Evolutionary conservation across 2,329 filamentous ascomycete genomes (phyloP), one percentile per base, ranked within the genome.

Genomic region (Rachicladosporium sp.): DNA sequence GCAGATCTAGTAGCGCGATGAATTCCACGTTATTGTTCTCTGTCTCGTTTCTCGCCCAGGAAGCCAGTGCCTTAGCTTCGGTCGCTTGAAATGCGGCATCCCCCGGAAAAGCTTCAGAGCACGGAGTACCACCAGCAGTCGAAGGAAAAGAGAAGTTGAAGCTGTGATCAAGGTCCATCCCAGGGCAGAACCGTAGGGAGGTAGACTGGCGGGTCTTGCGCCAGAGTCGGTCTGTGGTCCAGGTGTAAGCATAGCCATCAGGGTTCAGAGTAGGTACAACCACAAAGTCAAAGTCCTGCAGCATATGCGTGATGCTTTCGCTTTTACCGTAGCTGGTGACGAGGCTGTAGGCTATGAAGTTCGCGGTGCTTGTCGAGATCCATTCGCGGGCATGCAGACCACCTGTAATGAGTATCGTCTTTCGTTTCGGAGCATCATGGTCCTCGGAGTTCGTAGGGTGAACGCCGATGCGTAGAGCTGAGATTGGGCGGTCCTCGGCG

Each of bases 331-430:
- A 89, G 4, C 78, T 75, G 1, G 82, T 88, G 52, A 94, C 83
- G 35, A 96, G 71, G 10, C 77, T 83, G 74, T 91, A 94, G 7
- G 89, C 86, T 23, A 94, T 67, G 53, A 93, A 96, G 52, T 82
- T 93, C 38, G 93, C 85, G 0, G 87, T 93, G 53, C 81, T 91
- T 1, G 82, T 87, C 35, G 86, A 85, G 48, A 98, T 93, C 91
- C 91, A 98, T 67, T 98, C 91, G 30, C 91, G 76, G 3, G 88
- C 89, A 60, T 96, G 91, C n/a, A 83, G 71, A 36, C 89, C 89
- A 39, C 86, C 91, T 3, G 79, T 79, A 12, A 98, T 68, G 37
- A 94, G 67, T 41, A 94, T 76, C 0, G 84, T 89, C 58, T 85
- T 85, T 36, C 83, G 76, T 4, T 67, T 70, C 9, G 56, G 53